Percentiles rank a stretch among this genome's conserved stretches.
Evolutionary conservation across 2,329 filamentous ascomycete genomes (phyloP).

Genomic region (Sporothrix pallida): DNA sequence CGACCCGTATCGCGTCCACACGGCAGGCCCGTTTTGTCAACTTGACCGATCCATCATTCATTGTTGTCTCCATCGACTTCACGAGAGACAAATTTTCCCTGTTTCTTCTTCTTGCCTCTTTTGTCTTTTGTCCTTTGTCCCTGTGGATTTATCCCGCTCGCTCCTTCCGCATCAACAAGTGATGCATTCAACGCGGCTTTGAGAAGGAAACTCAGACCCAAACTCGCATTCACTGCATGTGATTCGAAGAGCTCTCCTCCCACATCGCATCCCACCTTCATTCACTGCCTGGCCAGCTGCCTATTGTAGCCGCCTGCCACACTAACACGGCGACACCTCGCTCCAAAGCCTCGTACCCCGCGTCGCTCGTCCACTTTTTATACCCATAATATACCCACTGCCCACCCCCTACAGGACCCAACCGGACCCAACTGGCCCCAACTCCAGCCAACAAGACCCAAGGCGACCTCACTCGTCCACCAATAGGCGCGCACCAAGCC

Average conservation of each 20-base stretch:
- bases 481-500: constrained; percentile 27
- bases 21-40: constrained; percentile 25
- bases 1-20: constrained; percentile 21
- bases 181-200: neutral
- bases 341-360: constrained; percentile 29
- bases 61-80: neutral
- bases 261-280: neutral
- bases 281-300: constrained; percentile 16
- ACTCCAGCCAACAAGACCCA: neutral
- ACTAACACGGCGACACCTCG: constrained; percentile 23
- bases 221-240: neutral
- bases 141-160: neutral
- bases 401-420: constrained; percentile 5
- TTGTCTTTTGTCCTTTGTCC: neutral
- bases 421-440: neutral
- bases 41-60: too few species aligned
- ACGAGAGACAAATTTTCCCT: neutral
- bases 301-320: constrained; percentile 13
- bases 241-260: neutral
- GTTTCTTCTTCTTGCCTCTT: neutral
- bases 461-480: neutral
- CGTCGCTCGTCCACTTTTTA: constrained; percentile 18
- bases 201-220: neutral
- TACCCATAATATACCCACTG: constrained; percentile 17
- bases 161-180: constrained; percentile 4